Percentiles rank a stretch among this genome's conserved stretches.
phyloP scores from a whole-genome alignment of 371 early-diverging fungal genomes.

The Haplosporangium sp. region DNA sequence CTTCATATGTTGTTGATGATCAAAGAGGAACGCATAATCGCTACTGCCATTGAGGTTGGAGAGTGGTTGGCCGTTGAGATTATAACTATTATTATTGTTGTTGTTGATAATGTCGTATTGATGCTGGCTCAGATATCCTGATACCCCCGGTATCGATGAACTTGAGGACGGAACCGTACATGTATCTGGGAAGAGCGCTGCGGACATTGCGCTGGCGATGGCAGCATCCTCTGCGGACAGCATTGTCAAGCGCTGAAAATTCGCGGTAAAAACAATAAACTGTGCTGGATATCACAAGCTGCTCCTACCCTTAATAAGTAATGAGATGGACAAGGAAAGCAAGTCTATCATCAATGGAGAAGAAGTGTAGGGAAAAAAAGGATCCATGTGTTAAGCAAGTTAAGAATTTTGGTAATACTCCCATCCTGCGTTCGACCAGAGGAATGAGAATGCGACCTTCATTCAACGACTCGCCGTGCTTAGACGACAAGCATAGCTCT shows the following conservation, averaged over 20 bases:
- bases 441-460: no score
- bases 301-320: no score
- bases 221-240: conserved; percentile 28
- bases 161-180: neutral
- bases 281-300: no score
- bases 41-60: neutral
- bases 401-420: no score
- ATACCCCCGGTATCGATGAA: neutral
- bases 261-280: neutral
- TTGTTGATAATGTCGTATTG: neutral
- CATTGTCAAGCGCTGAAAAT: conserved; percentile 6
- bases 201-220: conserved; percentile 13
- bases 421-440: no score
- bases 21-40: conserved; percentile 7
- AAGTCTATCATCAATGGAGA: no score
- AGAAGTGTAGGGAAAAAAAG: no score
- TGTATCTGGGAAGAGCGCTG: conserved; percentile 7
- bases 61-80: neutral
- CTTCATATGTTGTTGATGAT: conserved; percentile 11
- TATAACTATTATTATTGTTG: conserved; percentile 6
- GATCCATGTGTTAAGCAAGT: no score
- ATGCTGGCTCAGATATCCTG: neutral
- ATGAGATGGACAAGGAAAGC: no score
- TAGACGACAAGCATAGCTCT: no score
- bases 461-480: no score